Percentiles rank a stretch among this genome's conserved stretches.
These are phyloP conservation scores for Viola odorata DNA, from an alignment of 345 rosid genomes.

Conservation along the genomic window DNA sequence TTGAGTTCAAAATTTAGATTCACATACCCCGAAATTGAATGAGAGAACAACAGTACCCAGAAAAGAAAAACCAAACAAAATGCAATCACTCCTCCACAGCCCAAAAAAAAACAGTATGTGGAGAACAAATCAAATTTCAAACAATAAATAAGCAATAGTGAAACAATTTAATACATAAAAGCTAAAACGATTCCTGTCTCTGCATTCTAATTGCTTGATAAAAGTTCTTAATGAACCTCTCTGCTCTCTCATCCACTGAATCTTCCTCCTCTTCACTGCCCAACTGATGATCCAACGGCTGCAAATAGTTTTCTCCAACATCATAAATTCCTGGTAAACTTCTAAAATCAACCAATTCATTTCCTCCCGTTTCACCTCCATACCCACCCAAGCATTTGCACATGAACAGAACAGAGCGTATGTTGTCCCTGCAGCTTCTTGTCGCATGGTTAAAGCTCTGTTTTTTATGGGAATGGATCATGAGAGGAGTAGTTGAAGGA, in stretches of 20 bases:
- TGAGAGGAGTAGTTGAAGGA: conserved; percentile 32
- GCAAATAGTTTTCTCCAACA: conserved; percentile 3
- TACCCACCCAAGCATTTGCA: conserved; percentile 40
- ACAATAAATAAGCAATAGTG: too few relatives aligned
- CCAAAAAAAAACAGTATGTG: too few relatives aligned
- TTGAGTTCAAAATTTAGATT: too few relatives aligned
- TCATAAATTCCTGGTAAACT: conserved; percentile 16
- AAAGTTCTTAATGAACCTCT: conserved; percentile 61
- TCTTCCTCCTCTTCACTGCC: conserved; percentile 21
- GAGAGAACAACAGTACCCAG: too few relatives aligned
- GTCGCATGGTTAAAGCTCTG: neutral
- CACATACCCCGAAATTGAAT: too few relatives aligned
- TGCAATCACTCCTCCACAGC: too few relatives aligned
- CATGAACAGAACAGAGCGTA: conserved; percentile 25
- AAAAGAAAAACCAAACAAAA: too few relatives aligned
- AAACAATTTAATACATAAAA: neutral
- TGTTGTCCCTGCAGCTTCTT: neutral
- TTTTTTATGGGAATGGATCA: neutral
- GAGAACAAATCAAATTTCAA: too few relatives aligned
- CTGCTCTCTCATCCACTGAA: conserved; percentile 67
- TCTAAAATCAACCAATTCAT: conserved; percentile 4
- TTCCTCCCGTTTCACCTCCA: conserved; percentile 9
- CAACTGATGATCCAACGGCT: conserved; percentile 5
- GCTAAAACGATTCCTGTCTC: conserved; percentile 32
- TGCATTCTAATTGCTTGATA: conserved; percentile 64